Percentiles rank a stretch among this genome's conserved stretches.
These are phyloP conservation scores for Tetracladium setigerum DNA, from an alignment of 495 filamentous ascomycete genomes.

Conservation along the genomic window DNA sequence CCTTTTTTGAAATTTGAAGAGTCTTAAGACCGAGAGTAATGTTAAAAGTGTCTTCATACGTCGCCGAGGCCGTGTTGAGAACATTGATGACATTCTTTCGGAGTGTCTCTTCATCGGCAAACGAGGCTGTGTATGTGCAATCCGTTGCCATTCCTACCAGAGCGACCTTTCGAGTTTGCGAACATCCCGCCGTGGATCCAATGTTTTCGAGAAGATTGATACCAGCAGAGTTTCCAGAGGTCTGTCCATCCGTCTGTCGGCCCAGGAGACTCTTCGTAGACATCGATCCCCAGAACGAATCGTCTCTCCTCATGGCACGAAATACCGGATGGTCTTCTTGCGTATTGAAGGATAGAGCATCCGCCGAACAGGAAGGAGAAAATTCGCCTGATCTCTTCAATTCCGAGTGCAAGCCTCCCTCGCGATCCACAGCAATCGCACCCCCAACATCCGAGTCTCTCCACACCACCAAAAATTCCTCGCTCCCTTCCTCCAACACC, in stretches of 20 bases:
- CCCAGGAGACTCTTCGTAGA: slow-evolving; percentile 51
- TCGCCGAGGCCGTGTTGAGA: slow-evolving; percentile 76
- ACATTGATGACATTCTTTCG: slow-evolving; percentile 66
- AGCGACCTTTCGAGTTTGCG: slow-evolving; percentile 76
- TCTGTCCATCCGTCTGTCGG: slow-evolving; percentile 39
- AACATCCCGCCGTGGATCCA: slow-evolving; percentile 71
- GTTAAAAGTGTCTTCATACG: slow-evolving; percentile 87
- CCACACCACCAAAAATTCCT: slow-evolving; percentile 86
- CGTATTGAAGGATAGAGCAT: slow-evolving; percentile 27
- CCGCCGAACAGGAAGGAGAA: slow-evolving; percentile 15
- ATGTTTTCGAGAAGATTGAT: slow-evolving; percentile 75
- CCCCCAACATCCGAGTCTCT: slow-evolving; percentile 75
- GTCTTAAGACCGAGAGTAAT: slow-evolving; percentile 82
- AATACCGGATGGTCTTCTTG: slow-evolving; percentile 58
- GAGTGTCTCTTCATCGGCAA: slow-evolving; percentile 51
- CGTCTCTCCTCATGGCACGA: slow-evolving; percentile 28
- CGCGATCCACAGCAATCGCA: slow-evolving; percentile 13
- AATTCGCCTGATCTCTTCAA: slow-evolving; percentile 11
- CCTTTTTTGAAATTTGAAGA: slow-evolving; percentile 57
- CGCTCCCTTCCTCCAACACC: slow-evolving; percentile 45
- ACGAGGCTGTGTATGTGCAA: slow-evolving; percentile 69
- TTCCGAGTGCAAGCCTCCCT: slow-evolving; percentile 16
- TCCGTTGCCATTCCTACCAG: slow-evolving; percentile 86
- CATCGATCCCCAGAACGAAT: slow-evolving; percentile 42
- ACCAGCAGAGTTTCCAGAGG: slow-evolving; percentile 64